Percentiles rank a stretch among this genome's conserved stretches.
Evolutionary conservation across 208 protist genomes (phyloP).

Genomic region (Crithidia thermophila): DNA sequence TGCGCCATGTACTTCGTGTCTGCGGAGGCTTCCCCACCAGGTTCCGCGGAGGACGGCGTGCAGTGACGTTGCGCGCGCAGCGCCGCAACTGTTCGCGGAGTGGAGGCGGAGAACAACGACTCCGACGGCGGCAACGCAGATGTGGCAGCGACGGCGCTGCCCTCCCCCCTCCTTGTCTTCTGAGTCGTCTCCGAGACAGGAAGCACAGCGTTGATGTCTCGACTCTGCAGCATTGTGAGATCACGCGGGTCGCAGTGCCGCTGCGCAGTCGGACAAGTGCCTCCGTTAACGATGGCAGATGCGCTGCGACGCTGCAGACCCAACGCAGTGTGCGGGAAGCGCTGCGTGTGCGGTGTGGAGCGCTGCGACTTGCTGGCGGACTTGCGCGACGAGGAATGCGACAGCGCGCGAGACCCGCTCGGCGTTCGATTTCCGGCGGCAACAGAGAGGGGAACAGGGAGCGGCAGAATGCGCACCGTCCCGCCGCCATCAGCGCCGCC

Average conservation of each 20-base stretch:
- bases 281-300: neutral
- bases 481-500: neutral
- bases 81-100: neutral
- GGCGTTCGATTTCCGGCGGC: slow-evolving; percentile 5
- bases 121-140: too few relatives aligned
- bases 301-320: neutral
- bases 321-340: slow-evolving; percentile 9
- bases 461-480: slow-evolving; percentile 15
- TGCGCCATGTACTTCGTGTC: too few relatives aligned
- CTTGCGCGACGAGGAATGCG: neutral
- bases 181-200: too few relatives aligned
- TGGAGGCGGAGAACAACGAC: too few relatives aligned
- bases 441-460: slow-evolving; percentile 39
- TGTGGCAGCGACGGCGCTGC: neutral
- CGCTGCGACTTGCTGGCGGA: neutral
- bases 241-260: neutral
- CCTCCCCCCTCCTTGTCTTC: neutral
- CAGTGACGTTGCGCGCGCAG: slow-evolving; percentile 18
- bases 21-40: neutral
- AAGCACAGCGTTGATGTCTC: slow-evolving; percentile 12
- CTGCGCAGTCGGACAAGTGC: neutral
- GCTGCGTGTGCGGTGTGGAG: slow-evolving; percentile 13
- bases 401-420: neutral
- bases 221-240: neutral
- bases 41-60: slow-evolving; percentile 20